Evolutionary conservation across 345 rosid genomes (phyloP).

Genomic region (Citrus cavaleriei): DNA sequence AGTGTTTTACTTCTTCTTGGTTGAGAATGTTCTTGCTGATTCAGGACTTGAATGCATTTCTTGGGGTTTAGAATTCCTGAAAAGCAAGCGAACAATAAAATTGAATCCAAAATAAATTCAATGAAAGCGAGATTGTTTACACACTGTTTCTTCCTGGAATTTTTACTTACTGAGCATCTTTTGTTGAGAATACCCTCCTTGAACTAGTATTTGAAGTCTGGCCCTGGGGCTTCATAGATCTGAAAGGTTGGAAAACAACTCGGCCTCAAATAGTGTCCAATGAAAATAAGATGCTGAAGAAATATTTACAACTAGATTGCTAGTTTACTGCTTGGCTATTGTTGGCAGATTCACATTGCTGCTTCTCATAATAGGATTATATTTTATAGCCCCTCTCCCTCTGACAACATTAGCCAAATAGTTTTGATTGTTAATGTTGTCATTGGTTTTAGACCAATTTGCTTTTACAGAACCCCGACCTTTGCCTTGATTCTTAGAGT

Average conservation of each 20-base stretch:
- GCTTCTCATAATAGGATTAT: constrained; percentile 9
- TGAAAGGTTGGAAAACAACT: neutral
- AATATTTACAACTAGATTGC: neutral
- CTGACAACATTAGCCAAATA: neutral
- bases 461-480: neutral
- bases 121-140: neutral
- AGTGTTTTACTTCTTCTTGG: neutral
- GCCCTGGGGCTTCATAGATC: neutral
- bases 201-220: neutral
- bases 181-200: neutral
- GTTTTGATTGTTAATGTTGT: neutral
- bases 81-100: neutral
- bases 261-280: neutral
- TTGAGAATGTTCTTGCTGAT: neutral
- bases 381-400: constrained; percentile 19
- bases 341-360: neutral
- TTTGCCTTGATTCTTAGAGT: neutral
- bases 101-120: neutral
- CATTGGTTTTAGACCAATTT: constrained; percentile 5
- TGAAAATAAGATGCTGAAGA: neutral
- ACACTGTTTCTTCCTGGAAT: neutral
- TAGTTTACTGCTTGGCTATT: neutral
- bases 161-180: neutral
- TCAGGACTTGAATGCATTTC: constrained; percentile 5
- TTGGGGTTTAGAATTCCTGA: neutral